Conservation (phyloP, 2,329 filamentous ascomycete species). For the Fusarium ambrosium region DNA sequence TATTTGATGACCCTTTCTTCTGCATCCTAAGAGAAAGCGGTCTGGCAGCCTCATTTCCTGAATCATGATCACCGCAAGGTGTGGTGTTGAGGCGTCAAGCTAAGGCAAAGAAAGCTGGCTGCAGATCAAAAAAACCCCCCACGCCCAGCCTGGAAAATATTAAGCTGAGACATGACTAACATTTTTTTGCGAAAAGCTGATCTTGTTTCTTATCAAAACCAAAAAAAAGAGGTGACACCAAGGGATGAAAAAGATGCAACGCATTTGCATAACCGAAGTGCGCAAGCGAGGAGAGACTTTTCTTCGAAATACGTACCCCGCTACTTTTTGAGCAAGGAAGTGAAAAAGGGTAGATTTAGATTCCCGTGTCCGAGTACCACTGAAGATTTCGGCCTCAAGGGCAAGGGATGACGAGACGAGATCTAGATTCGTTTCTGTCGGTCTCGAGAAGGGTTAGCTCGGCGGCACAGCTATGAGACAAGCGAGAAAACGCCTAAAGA, state of each 20-base stretch:
- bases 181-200: not conserved
- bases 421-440: constrained; percentile 1
- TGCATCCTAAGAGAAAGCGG: not conserved
- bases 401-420: not conserved
- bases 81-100: not conserved
- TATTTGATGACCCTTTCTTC: not conserved
- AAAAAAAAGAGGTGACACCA: not conserved
- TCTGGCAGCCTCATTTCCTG: not conserved
- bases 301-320: not conserved
- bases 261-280: constrained; percentile 2
- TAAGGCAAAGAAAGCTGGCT: not conserved
- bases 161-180: constrained; percentile 11
- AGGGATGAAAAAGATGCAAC: not conserved
- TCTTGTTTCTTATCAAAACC: not conserved
- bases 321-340: not conserved
- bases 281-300: not conserved
- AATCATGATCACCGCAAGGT: not conserved
- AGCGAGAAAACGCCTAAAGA: not conserved
- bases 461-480: not conserved
- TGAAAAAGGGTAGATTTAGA: not conserved
- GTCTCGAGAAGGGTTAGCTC: not conserved
- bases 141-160: constrained; percentile 10
- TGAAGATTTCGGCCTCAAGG: not conserved
- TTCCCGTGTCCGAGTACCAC: not conserved
- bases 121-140: not conserved